Conservation (phyloP, 2,329 filamentous ascomycete species). For the Botrytis fabae region DNA sequence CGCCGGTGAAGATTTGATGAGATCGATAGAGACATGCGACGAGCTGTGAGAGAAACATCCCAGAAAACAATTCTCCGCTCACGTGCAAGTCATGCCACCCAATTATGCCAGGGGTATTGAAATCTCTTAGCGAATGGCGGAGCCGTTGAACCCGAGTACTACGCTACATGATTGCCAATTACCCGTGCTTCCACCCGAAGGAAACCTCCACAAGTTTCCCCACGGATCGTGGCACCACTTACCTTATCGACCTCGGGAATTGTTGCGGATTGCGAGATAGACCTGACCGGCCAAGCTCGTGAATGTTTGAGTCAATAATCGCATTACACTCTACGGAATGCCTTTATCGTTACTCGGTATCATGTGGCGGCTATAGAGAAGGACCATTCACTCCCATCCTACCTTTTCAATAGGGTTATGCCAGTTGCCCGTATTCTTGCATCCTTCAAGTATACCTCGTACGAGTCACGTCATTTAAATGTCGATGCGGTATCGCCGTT, state of each 20-base stretch:
- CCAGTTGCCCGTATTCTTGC: not conserved
- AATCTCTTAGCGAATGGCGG: conserved; percentile 2
- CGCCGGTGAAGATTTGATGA: too few relatives aligned
- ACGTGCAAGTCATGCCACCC: not conserved
- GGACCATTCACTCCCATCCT: not conserved
- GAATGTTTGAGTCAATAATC: not conserved
- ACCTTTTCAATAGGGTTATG: not conserved
- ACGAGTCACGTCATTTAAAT: not conserved
- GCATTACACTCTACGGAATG: not conserved
- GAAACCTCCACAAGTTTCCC: not conserved
- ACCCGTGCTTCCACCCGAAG: not conserved
- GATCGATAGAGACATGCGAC: not conserved
- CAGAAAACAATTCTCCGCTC: not conserved
- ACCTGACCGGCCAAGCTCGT: not conserved
- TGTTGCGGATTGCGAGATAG: not conserved
- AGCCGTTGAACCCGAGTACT: not conserved
- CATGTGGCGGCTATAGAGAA: not conserved
- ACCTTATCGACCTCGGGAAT: not conserved
- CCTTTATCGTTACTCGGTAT: not conserved
- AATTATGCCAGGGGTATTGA: not conserved
- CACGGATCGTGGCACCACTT: not conserved
- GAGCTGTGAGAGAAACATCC: not conserved
- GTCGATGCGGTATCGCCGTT: not conserved
- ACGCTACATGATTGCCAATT: not conserved
- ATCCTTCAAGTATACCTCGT: not conserved